These are phyloP conservation scores for Thecaphora frezii DNA, from an alignment of 1,284 basidiomycete genomes.

Conservation along the genomic window DNA sequence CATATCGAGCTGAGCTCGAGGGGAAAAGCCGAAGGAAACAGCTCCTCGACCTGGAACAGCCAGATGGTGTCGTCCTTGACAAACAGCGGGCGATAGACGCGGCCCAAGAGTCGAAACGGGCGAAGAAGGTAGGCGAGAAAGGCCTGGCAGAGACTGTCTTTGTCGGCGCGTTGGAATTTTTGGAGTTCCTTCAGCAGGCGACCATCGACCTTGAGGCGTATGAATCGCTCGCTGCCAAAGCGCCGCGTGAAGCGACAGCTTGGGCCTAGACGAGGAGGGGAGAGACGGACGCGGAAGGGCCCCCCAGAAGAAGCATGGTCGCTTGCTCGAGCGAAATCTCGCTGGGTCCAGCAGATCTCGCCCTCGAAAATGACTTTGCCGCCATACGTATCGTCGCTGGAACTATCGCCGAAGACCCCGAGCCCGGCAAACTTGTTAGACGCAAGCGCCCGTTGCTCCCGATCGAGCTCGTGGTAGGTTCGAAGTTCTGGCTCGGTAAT, in stretches of 20 bases:
- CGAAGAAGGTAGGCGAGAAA: constrained; percentile 14
- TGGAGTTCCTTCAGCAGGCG: constrained; percentile 15
- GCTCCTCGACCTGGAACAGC: constrained; percentile 24
- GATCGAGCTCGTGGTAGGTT: constrained; percentile 18
- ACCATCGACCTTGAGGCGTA: constrained; percentile 22
- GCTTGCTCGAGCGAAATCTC: too few species aligned
- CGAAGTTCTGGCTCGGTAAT: constrained; percentile 11
- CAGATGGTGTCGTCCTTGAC: constrained; percentile 45
- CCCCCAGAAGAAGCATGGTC: too few species aligned
- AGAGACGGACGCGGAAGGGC: constrained; percentile 18
- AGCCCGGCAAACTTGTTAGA: constrained; percentile 11
- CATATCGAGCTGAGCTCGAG: constrained; percentile 12
- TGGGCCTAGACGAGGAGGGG: constrained; percentile 18
- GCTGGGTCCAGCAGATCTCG: constrained; percentile 8
- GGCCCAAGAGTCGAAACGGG: constrained; percentile 23
- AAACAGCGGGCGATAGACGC: constrained; percentile 34
- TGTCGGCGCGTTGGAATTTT: constrained; percentile 1
- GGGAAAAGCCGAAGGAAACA: background rate
- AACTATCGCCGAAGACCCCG: background rate
- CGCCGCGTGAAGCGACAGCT: constrained; percentile 28
- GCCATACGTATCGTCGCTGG: constrained; percentile 16
- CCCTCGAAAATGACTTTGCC: constrained; percentile 27
- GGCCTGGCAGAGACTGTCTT: constrained; percentile 15
- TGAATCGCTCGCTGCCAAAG: constrained; percentile 24
- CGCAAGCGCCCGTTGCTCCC: constrained; percentile 10